phyloP scores from a whole-genome alignment of 305 asterid genomes.

The Solanum hybrid region DNA sequence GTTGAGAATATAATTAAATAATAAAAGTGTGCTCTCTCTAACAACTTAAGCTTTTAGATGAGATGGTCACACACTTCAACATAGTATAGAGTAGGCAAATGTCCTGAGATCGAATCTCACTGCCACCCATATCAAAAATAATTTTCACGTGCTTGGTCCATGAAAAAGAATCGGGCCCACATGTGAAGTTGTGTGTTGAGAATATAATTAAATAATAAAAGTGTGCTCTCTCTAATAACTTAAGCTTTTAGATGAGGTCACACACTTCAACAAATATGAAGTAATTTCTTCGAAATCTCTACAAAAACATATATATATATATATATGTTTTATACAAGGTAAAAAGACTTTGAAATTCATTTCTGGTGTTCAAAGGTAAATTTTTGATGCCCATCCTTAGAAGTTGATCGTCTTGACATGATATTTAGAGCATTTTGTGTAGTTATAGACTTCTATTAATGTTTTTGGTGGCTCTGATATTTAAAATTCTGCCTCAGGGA shows the following conservation, averaged over 20 bases:
- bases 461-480: conserved; percentile 22
- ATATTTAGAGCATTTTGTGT: background rate
- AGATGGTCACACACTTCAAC: background rate
- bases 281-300: background rate
- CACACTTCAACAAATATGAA: background rate
- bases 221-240: background rate
- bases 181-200: background rate
- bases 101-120: background rate
- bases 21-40: background rate
- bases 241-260: background rate
- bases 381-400: background rate
- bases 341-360: background rate
- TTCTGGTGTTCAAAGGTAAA: background rate
- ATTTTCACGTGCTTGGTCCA: background rate
- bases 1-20: background rate
- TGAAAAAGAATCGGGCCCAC: background rate
- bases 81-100: background rate
- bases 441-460: background rate
- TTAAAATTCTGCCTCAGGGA: conserved; percentile 36
- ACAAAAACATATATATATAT: background rate
- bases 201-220: too few species aligned
- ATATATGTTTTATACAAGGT: background rate
- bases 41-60: background rate
- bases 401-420: background rate
- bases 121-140: background rate